phyloP scores from a whole-genome alignment of 257 asterid species.

The Przewalskia tangutica region DNA sequence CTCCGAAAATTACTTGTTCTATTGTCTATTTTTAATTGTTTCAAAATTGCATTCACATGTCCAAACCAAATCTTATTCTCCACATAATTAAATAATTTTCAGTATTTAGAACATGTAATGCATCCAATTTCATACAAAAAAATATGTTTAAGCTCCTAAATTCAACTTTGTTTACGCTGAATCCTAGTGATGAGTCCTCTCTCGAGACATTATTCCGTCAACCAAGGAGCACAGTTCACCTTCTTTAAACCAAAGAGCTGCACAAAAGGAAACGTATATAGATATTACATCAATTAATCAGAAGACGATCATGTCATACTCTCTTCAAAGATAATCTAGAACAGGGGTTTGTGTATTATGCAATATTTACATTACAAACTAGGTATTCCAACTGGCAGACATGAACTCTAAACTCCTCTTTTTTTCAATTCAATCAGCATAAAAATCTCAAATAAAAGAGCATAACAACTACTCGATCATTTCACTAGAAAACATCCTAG shows the following conservation, averaged over 20 bases:
- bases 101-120: background rate
- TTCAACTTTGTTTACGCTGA: background rate
- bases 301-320: background rate
- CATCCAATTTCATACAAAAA: background rate
- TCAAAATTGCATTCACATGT: background rate
- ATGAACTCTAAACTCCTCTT: background rate
- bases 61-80: background rate
- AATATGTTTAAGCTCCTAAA: no score
- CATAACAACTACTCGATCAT: background rate
- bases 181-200: background rate
- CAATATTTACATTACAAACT: background rate
- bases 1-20: background rate
- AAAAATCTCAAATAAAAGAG: background rate
- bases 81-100: background rate
- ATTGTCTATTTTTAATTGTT: background rate
- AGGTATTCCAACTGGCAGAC: background rate
- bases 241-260: conserved; percentile 81
- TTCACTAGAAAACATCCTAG: background rate
- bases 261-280: background rate
- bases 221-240: conserved; percentile 66
- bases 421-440: background rate
- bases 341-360: background rate
- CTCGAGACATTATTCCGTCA: conserved; percentile 35
- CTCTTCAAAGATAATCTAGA: background rate
- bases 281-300: background rate